phyloP scores from a whole-genome alignment of 805 yeast genomes.

The Yamadazyma akitaensis region DNA sequence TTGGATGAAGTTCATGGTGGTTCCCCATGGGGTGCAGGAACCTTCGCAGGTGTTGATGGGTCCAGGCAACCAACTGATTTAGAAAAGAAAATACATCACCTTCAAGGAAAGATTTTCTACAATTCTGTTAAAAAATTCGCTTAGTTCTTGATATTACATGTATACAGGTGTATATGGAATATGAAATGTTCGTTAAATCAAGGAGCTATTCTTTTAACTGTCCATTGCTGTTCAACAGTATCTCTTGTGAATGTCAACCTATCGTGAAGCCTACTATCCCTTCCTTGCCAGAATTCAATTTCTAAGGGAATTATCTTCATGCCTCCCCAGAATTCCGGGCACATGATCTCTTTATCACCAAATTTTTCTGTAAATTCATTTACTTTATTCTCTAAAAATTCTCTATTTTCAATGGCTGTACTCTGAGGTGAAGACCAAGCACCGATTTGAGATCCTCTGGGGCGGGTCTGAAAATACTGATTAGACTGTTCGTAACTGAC shows the following conservation, averaged over 20 bases:
- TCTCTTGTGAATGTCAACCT: slow-evolving; percentile 71
- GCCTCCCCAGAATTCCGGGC: slow-evolving; percentile 98
- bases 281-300: slow-evolving; percentile 97
- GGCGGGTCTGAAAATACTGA: slow-evolving; percentile 80
- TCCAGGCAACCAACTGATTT: slow-evolving; percentile 61
- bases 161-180: not conserved
- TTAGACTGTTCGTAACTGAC: slow-evolving; percentile 71
- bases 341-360: slow-evolving; percentile 64
- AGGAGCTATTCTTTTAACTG: slow-evolving; percentile 70
- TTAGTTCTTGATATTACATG: not conserved
- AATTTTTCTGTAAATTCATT: slow-evolving; percentile 52
- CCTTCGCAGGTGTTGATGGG: slow-evolving; percentile 75
- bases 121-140: slow-evolving; percentile 15
- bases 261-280: slow-evolving; percentile 86
- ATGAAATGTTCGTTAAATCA: slow-evolving; percentile 16
- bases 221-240: slow-evolving; percentile 50
- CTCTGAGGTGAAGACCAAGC: slow-evolving; percentile 97
- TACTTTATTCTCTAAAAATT: slow-evolving; percentile 57
- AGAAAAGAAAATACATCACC: slow-evolving; percentile 60
- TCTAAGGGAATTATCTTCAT: slow-evolving; percentile 82
- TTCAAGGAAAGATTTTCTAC: slow-evolving; percentile 65
- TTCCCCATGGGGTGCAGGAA: slow-evolving; percentile 86
- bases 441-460: slow-evolving; percentile 89
- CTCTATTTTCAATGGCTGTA: slow-evolving; percentile 51
- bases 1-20: slow-evolving; percentile 72